A percentile compares a stretch with the other conserved stretches of the same genome.
These are phyloP conservation scores for Colletotrichum abscissum DNA, from an alignment of 2,329 filamentous ascomycete genomes.

Conservation along the genomic window DNA sequence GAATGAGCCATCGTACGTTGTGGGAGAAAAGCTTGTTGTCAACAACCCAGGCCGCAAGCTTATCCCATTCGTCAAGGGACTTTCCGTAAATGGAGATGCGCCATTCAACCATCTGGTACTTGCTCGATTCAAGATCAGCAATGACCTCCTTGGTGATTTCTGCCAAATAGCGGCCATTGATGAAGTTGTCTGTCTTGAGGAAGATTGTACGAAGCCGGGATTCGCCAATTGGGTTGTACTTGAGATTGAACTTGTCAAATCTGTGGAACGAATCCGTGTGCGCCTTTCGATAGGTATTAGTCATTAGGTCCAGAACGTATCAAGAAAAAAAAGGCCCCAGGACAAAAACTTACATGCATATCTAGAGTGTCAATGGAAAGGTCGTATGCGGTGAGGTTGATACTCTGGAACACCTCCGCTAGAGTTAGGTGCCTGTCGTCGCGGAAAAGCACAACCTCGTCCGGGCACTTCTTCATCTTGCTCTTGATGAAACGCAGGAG, in stretches of 20 bases:
- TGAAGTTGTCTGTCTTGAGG: constrained; percentile 97
- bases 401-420: constrained; percentile 94
- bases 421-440: constrained; percentile 94
- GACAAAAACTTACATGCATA: constrained; percentile 81
- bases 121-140: constrained; percentile 95
- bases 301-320: neutral
- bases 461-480: constrained; percentile 98
- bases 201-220: constrained; percentile 98
- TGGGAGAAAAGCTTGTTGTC: constrained; percentile 98
- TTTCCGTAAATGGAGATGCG: constrained; percentile 97
- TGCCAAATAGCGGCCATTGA: constrained; percentile 93
- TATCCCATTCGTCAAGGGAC: constrained; percentile 95
- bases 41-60: constrained; percentile 94
- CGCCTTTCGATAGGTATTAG: constrained; percentile 62
- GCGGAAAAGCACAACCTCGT: constrained; percentile 91
- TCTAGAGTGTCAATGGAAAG: constrained; percentile 98
- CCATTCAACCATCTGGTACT: constrained; percentile 99
- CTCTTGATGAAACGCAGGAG: constrained; percentile 98
- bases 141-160: constrained; percentile 99
- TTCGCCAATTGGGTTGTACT: constrained; percentile 98
- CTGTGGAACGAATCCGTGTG: constrained; percentile 98
- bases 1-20: constrained; percentile 97
- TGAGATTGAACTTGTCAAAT: constrained; percentile 99
- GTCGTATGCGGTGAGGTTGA: constrained; percentile 97
- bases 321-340: neutral